Conservation (phyloP, 495 filamentous ascomycete species). For the Aspergillus ostianus region DNA sequence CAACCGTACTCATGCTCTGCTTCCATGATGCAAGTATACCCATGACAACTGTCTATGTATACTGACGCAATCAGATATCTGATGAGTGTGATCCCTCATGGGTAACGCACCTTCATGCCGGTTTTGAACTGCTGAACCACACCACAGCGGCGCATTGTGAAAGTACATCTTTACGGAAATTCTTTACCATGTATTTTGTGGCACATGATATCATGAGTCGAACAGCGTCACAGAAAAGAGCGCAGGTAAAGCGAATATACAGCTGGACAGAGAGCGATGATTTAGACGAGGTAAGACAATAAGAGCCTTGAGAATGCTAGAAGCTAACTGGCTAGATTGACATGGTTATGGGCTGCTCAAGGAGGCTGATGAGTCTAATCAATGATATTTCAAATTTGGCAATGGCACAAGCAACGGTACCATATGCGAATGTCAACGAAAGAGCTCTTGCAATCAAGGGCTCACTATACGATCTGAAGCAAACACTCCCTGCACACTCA, state of each 20-base stretch:
- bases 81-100: conserved; percentile 20
- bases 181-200: conserved; percentile 25
- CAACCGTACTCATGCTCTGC: conserved; percentile 23
- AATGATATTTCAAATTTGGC: conserved; percentile 15
- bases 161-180: conserved; percentile 9
- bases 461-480: conserved; percentile 8
- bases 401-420: conserved; percentile 7
- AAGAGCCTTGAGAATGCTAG: background rate
- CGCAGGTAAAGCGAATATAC: background rate
- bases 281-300: conserved; percentile 18
- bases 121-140: conserved; percentile 12
- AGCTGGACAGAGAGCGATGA: conserved; percentile 19
- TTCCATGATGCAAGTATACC: conserved; percentile 20
- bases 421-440: background rate
- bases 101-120: conserved; percentile 19
- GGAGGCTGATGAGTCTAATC: conserved; percentile 19
- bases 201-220: conserved; percentile 24
- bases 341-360: conserved; percentile 20
- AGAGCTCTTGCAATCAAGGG: background rate
- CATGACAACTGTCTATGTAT: background rate
- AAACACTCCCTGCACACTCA: conserved; percentile 12
- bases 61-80: conserved; percentile 13
- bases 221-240: conserved; percentile 7
- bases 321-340: conserved; percentile 14
- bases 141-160: background rate